Evolutionary conservation across 345 rosid species (phyloP), one percentile per base, ranked within the genome.

Genomic region (Laguncularia racemosa): DNA sequence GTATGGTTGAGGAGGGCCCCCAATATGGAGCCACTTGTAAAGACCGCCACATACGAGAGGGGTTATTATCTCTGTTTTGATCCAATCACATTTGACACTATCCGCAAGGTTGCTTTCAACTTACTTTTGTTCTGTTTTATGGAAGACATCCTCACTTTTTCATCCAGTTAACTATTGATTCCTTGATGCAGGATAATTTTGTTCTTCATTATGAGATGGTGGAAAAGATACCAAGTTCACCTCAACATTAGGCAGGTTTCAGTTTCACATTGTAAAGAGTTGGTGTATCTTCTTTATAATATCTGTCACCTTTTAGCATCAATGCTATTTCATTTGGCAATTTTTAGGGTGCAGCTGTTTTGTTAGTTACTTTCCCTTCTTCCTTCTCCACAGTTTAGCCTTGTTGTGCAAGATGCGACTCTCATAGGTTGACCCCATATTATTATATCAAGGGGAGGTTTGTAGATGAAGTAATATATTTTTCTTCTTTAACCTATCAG

Each of bases 141-240:
- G 16, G 13, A 12, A 46, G 38, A 12, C 48, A n/a, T 16, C 46
- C 38, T n/a, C 5, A 14, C 21, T 21, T 38, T 52, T 53, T 14
- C 46, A 1, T 18, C 9, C 3, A 52, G 46, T 43, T 19, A 43
- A 55, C 48, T 20, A 38, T 59, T 18, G 21, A 33, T 60, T 50
- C n/a, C n/a, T 73, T 19, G 65, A 13, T 70, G 80, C 92, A 90
- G 99, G 99, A 95, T 70, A 78, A 88, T 70, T 73, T 80, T 60
- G 81, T 95, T 52, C 67, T 95, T 54, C 76, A 84, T 59, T 88
- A 82, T 19, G 99, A 95, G 64, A 63, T 67, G 66, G 57, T 90
- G 81, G 99, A 90, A 81, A 90, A 95, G 89, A 84, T 83, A 88
- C 96, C 93, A 49, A 72, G 69, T 61, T 72, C 87, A 67, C 95